Conservation (phyloP, 768 basidiomycete species). For the Pisolithus sp. region DNA sequence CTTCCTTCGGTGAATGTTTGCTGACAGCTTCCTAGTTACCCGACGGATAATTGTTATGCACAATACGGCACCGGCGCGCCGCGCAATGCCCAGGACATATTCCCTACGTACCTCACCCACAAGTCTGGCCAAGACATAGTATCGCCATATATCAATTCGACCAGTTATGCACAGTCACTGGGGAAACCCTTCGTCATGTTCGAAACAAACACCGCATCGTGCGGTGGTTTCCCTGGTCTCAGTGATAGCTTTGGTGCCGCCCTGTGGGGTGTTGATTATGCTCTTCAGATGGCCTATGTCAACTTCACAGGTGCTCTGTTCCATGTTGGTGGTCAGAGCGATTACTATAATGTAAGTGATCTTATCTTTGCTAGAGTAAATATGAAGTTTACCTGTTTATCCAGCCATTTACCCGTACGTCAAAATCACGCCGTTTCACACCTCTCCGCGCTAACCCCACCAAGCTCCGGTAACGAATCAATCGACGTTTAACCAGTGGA, state of each 20-base stretch:
- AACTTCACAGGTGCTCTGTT: conserved; percentile 40
- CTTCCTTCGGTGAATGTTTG: neutral
- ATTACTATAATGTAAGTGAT: conserved; percentile 54
- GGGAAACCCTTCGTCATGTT: conserved; percentile 47
- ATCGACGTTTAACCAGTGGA: conserved; percentile 59
- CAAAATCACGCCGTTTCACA: neutral
- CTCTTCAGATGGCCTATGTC: conserved; percentile 43
- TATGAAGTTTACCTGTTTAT: neutral
- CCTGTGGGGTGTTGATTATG: conserved; percentile 49
- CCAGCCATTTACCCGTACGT: conserved; percentile 35
- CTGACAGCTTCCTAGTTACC: conserved; percentile 39
- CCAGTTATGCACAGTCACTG: conserved; percentile 31
- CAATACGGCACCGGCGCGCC: conserved; percentile 36
- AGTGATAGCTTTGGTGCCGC: conserved; percentile 53
- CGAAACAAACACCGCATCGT: conserved; percentile 52
- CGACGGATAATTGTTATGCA: conserved; percentile 56
- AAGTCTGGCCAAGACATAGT: conserved; percentile 42
- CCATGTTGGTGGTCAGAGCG: conserved; percentile 58
- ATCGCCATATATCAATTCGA: conserved; percentile 44
- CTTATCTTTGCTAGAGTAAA: conserved; percentile 3
- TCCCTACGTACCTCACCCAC: conserved; percentile 50
- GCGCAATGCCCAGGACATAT: conserved; percentile 39
- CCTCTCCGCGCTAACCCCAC: conserved; percentile 14
- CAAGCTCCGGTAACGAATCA: conserved; percentile 50
- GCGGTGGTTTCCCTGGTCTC: conserved; percentile 44